A percentile compares a stretch with the other conserved stretches of the same genome.
phyloP scores from a whole-genome alignment of 768 basidiomycete species.

The Obba rivulosa region DNA sequence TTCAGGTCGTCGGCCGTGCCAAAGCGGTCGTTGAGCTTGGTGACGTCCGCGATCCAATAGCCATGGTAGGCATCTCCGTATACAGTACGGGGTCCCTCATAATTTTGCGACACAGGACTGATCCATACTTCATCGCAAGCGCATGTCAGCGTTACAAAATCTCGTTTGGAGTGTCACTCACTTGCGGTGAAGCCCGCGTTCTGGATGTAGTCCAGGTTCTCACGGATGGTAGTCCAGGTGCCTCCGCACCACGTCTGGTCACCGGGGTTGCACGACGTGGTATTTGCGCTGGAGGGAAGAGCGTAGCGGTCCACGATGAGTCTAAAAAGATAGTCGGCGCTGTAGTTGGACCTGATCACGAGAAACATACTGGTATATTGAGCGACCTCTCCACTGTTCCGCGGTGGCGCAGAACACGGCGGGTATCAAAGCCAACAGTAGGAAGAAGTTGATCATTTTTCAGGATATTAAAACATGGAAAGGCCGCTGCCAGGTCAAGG shows the following conservation, averaged over 20 bases:
- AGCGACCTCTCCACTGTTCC: conserved; percentile 70
- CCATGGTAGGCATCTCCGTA: conserved; percentile 87
- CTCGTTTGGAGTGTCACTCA: conserved; percentile 21
- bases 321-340: conserved; percentile 26
- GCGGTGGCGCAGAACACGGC: conserved; percentile 53
- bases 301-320: conserved; percentile 76
- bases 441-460: conserved; percentile 17
- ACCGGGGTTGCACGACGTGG: conserved; percentile 49
- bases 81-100: conserved; percentile 58
- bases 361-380: conserved; percentile 67
- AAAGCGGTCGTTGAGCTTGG: conserved; percentile 62
- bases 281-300: conserved; percentile 48
- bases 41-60: conserved; percentile 74
- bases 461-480: conserved; percentile 7
- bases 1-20: conserved; percentile 72
- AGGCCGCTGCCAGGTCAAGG: background rate
- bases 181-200: conserved; percentile 77
- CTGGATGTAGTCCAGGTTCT: conserved; percentile 83
- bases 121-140: conserved; percentile 60
- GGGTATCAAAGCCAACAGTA: conserved; percentile 22
- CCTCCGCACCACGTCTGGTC: conserved; percentile 80
- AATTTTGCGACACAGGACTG: conserved; percentile 76
- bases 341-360: background rate
- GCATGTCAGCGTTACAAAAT: background rate
- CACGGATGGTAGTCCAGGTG: conserved; percentile 69